A percentile compares a stretch with the other conserved stretches of the same genome.
These are phyloP conservation scores for Gaultheria prostrata DNA, from an alignment of 148 eudicot species.

Conservation along the genomic window DNA sequence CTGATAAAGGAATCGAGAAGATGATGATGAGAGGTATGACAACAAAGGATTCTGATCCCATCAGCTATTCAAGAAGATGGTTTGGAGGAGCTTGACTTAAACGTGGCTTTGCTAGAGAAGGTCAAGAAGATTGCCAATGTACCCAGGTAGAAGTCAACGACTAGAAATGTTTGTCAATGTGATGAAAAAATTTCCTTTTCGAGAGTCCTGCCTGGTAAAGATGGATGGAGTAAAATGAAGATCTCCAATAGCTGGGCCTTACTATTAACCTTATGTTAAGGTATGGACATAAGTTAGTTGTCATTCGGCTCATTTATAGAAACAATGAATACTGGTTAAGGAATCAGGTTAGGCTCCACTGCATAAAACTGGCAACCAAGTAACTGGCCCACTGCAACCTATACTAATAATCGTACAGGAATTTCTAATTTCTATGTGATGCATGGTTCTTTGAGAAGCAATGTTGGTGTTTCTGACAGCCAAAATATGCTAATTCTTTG, in stretches of 20 bases:
- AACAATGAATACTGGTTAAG: not conserved
- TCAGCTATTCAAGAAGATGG: conserved; percentile 95
- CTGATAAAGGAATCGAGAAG: conserved; percentile 40
- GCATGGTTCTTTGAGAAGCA: not conserved
- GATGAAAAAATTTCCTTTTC: not conserved
- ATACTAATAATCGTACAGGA: not conserved
- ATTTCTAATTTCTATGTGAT: not conserved
- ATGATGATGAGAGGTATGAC: conserved; percentile 83
- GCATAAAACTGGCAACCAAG: not conserved
- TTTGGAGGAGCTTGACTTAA: conserved; percentile 96
- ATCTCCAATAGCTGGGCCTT: not conserved
- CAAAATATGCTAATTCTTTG: too few species aligned
- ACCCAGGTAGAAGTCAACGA: conserved; percentile 60
- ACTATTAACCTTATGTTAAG: not conserved
- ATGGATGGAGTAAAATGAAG: not conserved
- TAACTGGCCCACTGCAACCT: not conserved
- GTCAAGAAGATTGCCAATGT: conserved; percentile 99
- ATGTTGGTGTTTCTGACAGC: not conserved
- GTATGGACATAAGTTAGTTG: not conserved
- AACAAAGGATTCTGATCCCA: conserved; percentile 73
- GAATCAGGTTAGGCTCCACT: not conserved
- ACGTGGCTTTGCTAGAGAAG: conserved; percentile 93
- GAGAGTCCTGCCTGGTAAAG: not conserved
- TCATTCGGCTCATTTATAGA: not conserved
- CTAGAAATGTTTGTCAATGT: not conserved